Percentiles rank a stretch among this genome's conserved stretches.
Conservation (phyloP, 768 basidiomycete genomes). For the Pholiota microspora region DNA sequence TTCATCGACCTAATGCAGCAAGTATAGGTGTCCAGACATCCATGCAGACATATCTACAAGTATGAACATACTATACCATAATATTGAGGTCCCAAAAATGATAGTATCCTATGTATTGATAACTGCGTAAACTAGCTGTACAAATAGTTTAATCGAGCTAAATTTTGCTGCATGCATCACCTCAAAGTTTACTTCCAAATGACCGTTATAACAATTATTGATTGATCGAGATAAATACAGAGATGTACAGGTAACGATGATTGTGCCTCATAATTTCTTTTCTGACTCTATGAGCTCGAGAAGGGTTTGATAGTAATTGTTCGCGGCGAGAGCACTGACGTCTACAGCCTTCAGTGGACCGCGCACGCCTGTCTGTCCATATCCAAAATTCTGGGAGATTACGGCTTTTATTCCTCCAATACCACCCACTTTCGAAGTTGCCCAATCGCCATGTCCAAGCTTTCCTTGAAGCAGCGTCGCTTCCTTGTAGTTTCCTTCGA, state of each 20-base stretch:
- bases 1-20: not conserved
- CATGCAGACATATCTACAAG: not conserved
- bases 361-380: slow-evolving; percentile 50
- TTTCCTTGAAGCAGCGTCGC: slow-evolving; percentile 61
- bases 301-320: slow-evolving; percentile 39
- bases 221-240: too few relatives aligned
- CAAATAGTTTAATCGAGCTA: not conserved
- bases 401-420: slow-evolving; percentile 68
- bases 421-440: slow-evolving; percentile 58
- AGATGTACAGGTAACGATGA: too few relatives aligned
- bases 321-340: slow-evolving; percentile 31
- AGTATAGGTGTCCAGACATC: not conserved
- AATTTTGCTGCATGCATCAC: not conserved
- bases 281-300: slow-evolving; percentile 46
- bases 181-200: too few relatives aligned
- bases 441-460: slow-evolving; percentile 68
- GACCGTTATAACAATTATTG: too few relatives aligned
- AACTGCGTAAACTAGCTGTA: not conserved
- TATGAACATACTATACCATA: not conserved
- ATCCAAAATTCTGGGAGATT: slow-evolving; percentile 61
- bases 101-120: not conserved
- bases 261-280: slow-evolving; percentile 10
- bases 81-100: not conserved
- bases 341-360: slow-evolving; percentile 46
- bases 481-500: slow-evolving; percentile 52